Base-by-base conservation (phyloP, 2,329 filamentous ascomycete species). In the Westerdykella ornata region DNA sequence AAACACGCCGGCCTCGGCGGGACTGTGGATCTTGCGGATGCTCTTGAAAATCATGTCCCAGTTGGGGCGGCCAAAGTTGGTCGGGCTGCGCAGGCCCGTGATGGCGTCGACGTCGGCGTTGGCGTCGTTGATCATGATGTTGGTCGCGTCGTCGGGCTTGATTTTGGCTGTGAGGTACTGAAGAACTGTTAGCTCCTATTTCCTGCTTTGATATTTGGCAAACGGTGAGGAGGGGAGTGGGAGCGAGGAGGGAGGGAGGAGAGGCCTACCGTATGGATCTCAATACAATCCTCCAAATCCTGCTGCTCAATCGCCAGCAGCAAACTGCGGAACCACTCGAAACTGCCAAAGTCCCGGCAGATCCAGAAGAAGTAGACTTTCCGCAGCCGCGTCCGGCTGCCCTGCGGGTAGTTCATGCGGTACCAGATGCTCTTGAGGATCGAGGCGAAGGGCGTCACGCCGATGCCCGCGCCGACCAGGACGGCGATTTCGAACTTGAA, bases 341-440 rank as follows among this genome's bases (percentile, higher is more conserved):
- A 89, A 0, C 84, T 88, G 26, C 83, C 85, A 59, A 90, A 90
- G 66, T 92, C 86, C 66, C 86, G 77, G 73, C 86, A 90, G 48
- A 92, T 82, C 87, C 87, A 92, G 76, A 92, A 88, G 72, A 92
- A 92, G 72, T 92, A 94, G 17, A 94, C 85, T 67, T 92, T 94
- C 58, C 82, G 77, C 33, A 94, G 74, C 3, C 85, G 76, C 2
- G 85, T 89, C 69, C 84, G 84, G n/a, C 7, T 26, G 66, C 82
- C 79, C 63, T 86, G 82, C 2, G 84, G 84, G 68, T 87, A 89
- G 74, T 88, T 90, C 82, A 90, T 88, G 37, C 86, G 80, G 72
- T 92, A 94, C 87, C 87, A 94, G 68, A 94, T 90, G 39, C 84
- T 88, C 73, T 94, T 94, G 59, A 76, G 60, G 37, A 76, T 74